These are phyloP conservation scores for Arabidopsis suecica DNA, from an alignment of 345 rosid species.

Conservation along the genomic window DNA sequence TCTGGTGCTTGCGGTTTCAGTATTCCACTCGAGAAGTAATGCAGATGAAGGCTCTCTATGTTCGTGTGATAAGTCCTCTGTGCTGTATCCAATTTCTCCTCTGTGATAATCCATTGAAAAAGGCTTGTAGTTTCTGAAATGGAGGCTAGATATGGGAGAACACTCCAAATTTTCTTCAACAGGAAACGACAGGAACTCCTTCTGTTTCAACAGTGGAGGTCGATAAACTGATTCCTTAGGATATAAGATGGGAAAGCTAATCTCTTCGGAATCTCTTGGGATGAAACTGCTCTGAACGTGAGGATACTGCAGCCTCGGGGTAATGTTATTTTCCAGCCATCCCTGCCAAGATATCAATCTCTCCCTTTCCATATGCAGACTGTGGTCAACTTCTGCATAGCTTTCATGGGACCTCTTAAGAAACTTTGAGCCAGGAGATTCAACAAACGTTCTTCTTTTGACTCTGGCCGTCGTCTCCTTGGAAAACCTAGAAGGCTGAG, in stretches of 20 bases:
- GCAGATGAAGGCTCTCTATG: slow-evolving; percentile 40
- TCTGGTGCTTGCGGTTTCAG: slow-evolving; percentile 32
- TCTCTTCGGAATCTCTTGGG: slow-evolving; percentile 47
- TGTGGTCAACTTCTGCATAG: slow-evolving; percentile 45
- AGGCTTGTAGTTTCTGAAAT: slow-evolving; percentile 35
- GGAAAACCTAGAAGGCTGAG: slow-evolving; percentile 48
- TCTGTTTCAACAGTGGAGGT: slow-evolving; percentile 43
- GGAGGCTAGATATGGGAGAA: slow-evolving; percentile 33
- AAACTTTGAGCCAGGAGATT: slow-evolving; percentile 45
- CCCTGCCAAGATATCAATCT: slow-evolving; percentile 46
- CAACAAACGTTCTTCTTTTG: slow-evolving; percentile 40
- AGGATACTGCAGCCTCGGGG: slow-evolving; percentile 46
- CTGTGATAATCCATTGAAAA: slow-evolving; percentile 40
- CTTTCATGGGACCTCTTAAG: slow-evolving; percentile 43
- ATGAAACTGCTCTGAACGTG: slow-evolving; percentile 34
- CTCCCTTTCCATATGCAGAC: slow-evolving; percentile 39
- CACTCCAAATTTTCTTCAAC: slow-evolving; percentile 32
- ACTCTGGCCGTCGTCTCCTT: slow-evolving; percentile 37
- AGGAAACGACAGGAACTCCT: slow-evolving; percentile 1
- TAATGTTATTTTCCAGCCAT: slow-evolving; percentile 37
- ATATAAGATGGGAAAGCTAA: slow-evolving; percentile 40
- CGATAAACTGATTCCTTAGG: slow-evolving; percentile 36
- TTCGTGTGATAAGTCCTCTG: slow-evolving; percentile 33
- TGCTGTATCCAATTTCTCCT: slow-evolving; percentile 40
- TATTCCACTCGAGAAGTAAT: slow-evolving; percentile 58